These are phyloP conservation scores for Tulasnella calospora DNA, from an alignment of 768 basidiomycete species.

Conservation along the genomic window DNA sequence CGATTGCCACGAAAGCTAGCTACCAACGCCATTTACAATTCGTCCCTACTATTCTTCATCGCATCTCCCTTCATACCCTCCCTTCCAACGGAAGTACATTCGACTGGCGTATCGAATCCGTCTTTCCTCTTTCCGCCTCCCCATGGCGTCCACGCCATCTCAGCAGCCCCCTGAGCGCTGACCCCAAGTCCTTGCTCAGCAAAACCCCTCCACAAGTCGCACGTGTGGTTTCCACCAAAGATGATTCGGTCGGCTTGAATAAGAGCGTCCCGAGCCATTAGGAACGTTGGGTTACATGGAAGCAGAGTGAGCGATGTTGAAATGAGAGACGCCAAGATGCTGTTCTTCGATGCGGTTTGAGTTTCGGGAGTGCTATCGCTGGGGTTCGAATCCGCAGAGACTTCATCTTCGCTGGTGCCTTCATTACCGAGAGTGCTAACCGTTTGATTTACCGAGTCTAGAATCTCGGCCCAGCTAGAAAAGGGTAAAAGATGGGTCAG, in stretches of 20 bases:
- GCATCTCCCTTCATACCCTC: not conserved
- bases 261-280: conserved; percentile 86
- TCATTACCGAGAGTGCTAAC: conserved; percentile 37
- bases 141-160: conserved; percentile 80
- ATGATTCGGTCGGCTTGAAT: conserved; percentile 83
- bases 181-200: conserved; percentile 72
- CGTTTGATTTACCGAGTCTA: conserved; percentile 68
- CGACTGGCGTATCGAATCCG: conserved; percentile 32
- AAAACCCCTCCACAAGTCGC: conserved; percentile 81
- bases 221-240: conserved; percentile 89
- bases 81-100: not conserved
- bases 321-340: not conserved
- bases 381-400: not conserved
- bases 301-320: conserved; percentile 46
- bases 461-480: conserved; percentile 88
- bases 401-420: conserved; percentile 56
- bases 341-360: conserved; percentile 71
- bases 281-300: conserved; percentile 75
- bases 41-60: not conserved
- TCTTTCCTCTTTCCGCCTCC: conserved; percentile 81
- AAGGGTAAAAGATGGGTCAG: not conserved
- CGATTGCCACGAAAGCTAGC: not conserved
- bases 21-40: not conserved
- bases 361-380: conserved; percentile 42
- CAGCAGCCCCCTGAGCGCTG: conserved; percentile 46